phyloP scores from a whole-genome alignment of 2,329 filamentous ascomycete species.

The Exophiala sideris region DNA sequence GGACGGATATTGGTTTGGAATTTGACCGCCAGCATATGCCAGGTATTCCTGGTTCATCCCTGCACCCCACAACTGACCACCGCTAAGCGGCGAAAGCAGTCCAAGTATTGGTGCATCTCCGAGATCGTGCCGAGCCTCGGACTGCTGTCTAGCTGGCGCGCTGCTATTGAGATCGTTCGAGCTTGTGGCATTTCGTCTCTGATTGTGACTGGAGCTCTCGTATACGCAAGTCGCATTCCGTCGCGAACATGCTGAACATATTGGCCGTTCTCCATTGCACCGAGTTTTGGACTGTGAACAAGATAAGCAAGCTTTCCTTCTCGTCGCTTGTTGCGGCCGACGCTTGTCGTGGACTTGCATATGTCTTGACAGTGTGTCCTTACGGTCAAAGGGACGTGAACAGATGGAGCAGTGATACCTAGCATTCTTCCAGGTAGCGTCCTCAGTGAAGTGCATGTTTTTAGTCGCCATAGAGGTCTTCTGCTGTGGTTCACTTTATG shows the following conservation, averaged over 20 bases:
- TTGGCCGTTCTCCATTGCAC: neutral
- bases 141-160: neutral
- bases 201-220: neutral
- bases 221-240: neutral
- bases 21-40: too few species aligned
- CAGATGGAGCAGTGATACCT: conserved; percentile 6
- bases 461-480: too few species aligned
- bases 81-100: too few species aligned
- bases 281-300: conserved; percentile 5
- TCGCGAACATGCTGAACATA: neutral
- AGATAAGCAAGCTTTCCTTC: conserved; percentile 4
- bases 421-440: neutral
- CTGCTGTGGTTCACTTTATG: too few species aligned
- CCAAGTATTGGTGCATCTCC: too few species aligned
- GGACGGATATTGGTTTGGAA: too few species aligned
- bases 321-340: neutral
- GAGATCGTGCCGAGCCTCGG: too few species aligned
- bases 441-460: neutral
- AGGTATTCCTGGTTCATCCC: too few species aligned
- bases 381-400: conserved; percentile 6
- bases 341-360: neutral
- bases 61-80: too few species aligned
- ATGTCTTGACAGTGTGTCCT: conserved; percentile 1
- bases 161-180: neutral
- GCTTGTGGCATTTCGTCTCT: neutral